Evolutionary conservation across 331 rosid species (phyloP).

Genomic region (Pyrus hybrid): DNA sequence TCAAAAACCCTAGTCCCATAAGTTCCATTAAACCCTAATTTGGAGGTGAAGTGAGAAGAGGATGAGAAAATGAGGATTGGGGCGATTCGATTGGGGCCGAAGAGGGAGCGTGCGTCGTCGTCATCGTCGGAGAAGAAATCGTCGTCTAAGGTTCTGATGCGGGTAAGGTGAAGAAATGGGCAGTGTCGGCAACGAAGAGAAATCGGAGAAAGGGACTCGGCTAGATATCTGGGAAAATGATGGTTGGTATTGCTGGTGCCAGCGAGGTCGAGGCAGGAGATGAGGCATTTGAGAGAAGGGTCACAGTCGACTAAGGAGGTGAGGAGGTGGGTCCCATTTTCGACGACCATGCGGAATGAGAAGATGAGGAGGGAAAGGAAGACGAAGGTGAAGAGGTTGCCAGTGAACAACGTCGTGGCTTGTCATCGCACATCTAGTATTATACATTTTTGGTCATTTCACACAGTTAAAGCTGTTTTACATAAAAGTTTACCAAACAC

Average conservation of each 20-base stretch:
- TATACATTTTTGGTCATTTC: too few species aligned
- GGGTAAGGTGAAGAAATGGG: conserved; percentile 84
- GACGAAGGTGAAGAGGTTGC: conserved; percentile 52
- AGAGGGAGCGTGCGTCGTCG: conserved; percentile 47
- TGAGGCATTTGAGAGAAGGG: conserved; percentile 66
- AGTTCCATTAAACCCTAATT: conserved; percentile 56
- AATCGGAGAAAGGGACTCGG: conserved; percentile 18
- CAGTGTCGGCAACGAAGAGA: conserved; percentile 43
- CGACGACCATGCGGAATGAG: conserved; percentile 66
- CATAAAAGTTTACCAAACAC: too few species aligned
- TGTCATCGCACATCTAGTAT: neutral
- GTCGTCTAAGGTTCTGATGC: conserved; percentile 85
- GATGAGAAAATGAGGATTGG: conserved; percentile 23
- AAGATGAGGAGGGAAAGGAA: conserved; percentile 68
- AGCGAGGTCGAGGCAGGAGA: conserved; percentile 76
- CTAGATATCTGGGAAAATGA: conserved; percentile 6
- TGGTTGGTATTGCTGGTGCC: conserved; percentile 4
- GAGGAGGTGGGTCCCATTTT: conserved; percentile 57
- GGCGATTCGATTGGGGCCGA: conserved; percentile 35
- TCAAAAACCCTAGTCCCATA: conserved; percentile 64
- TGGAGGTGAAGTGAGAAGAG: conserved; percentile 17
- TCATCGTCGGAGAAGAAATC: conserved; percentile 89
- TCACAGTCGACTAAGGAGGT: conserved; percentile 84
- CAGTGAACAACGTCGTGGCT: conserved; percentile 37
- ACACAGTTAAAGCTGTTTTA: too few species aligned